phyloP scores from a whole-genome alignment of 495 filamentous ascomycete genomes.

The Pyronema domesticum region DNA sequence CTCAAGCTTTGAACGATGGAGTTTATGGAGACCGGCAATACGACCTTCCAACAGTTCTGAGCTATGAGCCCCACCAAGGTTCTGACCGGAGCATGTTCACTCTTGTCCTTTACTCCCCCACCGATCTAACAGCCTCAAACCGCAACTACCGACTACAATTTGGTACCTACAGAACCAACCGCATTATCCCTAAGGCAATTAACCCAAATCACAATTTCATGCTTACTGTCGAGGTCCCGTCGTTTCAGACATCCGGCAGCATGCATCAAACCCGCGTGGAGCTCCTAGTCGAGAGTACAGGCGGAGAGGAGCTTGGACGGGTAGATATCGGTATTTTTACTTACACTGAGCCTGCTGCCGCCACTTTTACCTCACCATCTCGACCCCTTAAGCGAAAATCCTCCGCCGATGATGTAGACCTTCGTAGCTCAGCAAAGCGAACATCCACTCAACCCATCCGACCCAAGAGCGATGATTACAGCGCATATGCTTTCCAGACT shows the following conservation, averaged over 20 bases:
- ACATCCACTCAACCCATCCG: slow-evolving; percentile 23
- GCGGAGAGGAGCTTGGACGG: slow-evolving; percentile 31
- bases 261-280: slow-evolving; percentile 11
- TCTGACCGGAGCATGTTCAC: slow-evolving; percentile 47
- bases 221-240: slow-evolving; percentile 55
- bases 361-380: slow-evolving; percentile 12
- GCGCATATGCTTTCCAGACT: slow-evolving; percentile 21
- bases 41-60: slow-evolving; percentile 44
- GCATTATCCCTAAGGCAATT: slow-evolving; percentile 42
- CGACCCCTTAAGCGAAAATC: slow-evolving; percentile 15
- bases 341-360: slow-evolving; percentile 37
- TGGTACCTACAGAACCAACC: slow-evolving; percentile 48
- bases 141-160: slow-evolving; percentile 53
- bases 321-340: slow-evolving; percentile 61
- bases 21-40: slow-evolving; percentile 25
- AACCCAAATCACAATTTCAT: slow-evolving; percentile 44
- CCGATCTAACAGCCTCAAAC: slow-evolving; percentile 44
- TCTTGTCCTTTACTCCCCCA: slow-evolving; percentile 54
- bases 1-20: slow-evolving; percentile 17
- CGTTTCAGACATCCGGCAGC: slow-evolving; percentile 47
- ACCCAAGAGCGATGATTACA: slow-evolving; percentile 27
- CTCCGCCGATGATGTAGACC: slow-evolving; percentile 18
- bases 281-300: slow-evolving; percentile 20
- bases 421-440: slow-evolving; percentile 25
- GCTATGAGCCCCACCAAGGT: slow-evolving; percentile 50